A percentile compares a stretch with the other conserved stretches of the same genome.
Evolutionary conservation across 805 yeast genomes (phyloP).

Genomic region (Debaryomyces prosopidis): DNA sequence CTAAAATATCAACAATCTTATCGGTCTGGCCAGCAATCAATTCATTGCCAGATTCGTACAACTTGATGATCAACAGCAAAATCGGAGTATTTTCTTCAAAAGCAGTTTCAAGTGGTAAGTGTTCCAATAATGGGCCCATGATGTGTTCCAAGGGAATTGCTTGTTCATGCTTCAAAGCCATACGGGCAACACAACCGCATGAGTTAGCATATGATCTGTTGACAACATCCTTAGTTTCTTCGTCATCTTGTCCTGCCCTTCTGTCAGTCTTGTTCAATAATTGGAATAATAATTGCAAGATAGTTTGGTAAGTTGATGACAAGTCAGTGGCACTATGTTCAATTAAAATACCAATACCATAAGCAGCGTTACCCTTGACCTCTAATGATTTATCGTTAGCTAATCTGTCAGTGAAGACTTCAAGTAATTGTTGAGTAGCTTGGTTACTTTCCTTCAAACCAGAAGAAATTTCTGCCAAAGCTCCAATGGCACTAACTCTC

Average conservation of each 20-base stretch:
- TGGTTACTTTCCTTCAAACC: conserved; percentile 71
- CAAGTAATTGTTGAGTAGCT: conserved; percentile 66
- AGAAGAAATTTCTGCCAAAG: conserved; percentile 83
- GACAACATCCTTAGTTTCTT: conserved; percentile 74
- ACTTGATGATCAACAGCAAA: conserved; percentile 69
- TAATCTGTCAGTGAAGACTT: conserved; percentile 66
- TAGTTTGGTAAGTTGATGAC: conserved; percentile 62
- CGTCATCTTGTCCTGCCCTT: conserved; percentile 55
- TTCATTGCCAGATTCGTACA: conserved; percentile 65
- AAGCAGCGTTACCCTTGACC: conserved; percentile 93
- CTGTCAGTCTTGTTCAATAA: conserved; percentile 69
- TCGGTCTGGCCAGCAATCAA: conserved; percentile 57
- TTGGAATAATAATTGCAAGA: conserved; percentile 74
- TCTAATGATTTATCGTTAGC: conserved; percentile 77
- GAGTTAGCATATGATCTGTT: conserved; percentile 91
- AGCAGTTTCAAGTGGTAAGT: conserved; percentile 84
- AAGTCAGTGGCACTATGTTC: conserved; percentile 58
- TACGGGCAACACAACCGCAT: conserved; percentile 94
- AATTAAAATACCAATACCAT: conserved; percentile 84
- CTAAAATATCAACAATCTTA: conserved; percentile 65
- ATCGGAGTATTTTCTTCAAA: conserved; percentile 93
- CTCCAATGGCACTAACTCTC: conserved; percentile 84
- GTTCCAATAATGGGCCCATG: conserved; percentile 72
- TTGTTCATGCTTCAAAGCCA: conserved; percentile 70
- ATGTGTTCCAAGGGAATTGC: conserved; percentile 74